Evolutionary conservation across 164 flowering plant genomes (phyloP).

Genomic region (Tinospora cordifolia): DNA sequence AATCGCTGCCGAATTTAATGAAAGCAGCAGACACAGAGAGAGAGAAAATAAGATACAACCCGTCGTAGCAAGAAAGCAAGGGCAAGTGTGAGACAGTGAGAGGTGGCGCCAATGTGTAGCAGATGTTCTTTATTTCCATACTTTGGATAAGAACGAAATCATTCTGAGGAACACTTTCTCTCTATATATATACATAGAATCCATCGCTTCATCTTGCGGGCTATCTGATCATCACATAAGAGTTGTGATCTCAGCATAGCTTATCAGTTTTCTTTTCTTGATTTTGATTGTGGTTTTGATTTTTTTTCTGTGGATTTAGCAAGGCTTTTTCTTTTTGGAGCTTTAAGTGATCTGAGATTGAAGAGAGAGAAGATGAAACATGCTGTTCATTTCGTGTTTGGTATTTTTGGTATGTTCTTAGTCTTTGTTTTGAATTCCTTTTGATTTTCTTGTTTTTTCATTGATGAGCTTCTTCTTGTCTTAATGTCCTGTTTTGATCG

Average conservation of each 20-base stretch:
- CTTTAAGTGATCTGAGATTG: background rate
- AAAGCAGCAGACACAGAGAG: too few relatives aligned
- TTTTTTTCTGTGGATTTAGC: background rate
- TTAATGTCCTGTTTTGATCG: constrained; percentile 2
- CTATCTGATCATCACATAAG: too few relatives aligned
- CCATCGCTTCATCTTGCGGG: background rate
- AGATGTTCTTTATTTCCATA: background rate
- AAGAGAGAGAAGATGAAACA: constrained; percentile 21
- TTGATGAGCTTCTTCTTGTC: background rate
- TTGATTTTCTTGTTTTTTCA: constrained; percentile 3
- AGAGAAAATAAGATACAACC: too few relatives aligned
- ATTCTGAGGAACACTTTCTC: background rate
- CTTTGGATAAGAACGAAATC: constrained; percentile 15
- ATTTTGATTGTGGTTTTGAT: too few relatives aligned
- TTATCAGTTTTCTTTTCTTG: background rate
- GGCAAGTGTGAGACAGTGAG: background rate
- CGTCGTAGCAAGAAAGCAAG: background rate
- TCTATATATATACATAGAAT: constrained; percentile 1
- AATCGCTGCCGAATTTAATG: too few relatives aligned
- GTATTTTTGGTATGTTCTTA: constrained; percentile 51
- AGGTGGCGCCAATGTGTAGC: background rate
- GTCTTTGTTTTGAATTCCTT: background rate
- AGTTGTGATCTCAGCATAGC: background rate
- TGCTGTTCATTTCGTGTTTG: constrained; percentile 49
- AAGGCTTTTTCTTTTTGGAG: constrained; percentile 5